Evolutionary conservation across 179 eudicot genomes (phyloP), one percentile per base, ranked within the genome.

Genomic region (Sideroxylon spinosum): DNA sequence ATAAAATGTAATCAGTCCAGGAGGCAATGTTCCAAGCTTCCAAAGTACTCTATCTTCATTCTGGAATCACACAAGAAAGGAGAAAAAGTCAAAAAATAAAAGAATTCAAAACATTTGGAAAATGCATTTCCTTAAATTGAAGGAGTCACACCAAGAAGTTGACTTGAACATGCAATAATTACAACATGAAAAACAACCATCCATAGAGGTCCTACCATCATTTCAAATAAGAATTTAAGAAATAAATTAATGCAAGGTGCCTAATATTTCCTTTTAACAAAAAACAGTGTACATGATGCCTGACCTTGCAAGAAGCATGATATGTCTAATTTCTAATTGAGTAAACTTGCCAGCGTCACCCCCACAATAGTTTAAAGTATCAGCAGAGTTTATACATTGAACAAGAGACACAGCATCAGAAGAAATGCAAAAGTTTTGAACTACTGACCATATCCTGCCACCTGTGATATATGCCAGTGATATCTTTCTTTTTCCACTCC

Each of bases 11-110:
- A 93, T 92, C 60, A 93, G 85, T 4, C 98, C 98, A 0, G 98
- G 95, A 73, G 98, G 98, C 77, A 93, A 79, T 46, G 98, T 93
- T 66, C 98, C 98, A 46, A 93, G 92, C 78, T 93, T 93, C 98
- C 98, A 93, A n/a, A 93, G 87, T 11, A 86, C 83, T 69, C 98
- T 79, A 74, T 88, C 91, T 80, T 93, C 92, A 79, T 93, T 93
- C 98, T 93, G 82, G 71, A 23, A 73, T 66, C 55, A 76, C 22
- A 67, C 23, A 60, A 82, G 8, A 9, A 66, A 25, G 26, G 12
- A 25, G 46, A 32, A 32, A 73, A 32, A 13, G 26, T 3, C 28
- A 66, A n/a, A 25, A 48, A 37, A 26, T 12, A 26, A 62, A 16
- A 13, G 32, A 60, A 28, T 56, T 66, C 66, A 79, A 19, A 61